These are phyloP conservation scores for Pyrus betulifolia DNA, from an alignment of 306 rosid genomes.

Conservation along the genomic window DNA sequence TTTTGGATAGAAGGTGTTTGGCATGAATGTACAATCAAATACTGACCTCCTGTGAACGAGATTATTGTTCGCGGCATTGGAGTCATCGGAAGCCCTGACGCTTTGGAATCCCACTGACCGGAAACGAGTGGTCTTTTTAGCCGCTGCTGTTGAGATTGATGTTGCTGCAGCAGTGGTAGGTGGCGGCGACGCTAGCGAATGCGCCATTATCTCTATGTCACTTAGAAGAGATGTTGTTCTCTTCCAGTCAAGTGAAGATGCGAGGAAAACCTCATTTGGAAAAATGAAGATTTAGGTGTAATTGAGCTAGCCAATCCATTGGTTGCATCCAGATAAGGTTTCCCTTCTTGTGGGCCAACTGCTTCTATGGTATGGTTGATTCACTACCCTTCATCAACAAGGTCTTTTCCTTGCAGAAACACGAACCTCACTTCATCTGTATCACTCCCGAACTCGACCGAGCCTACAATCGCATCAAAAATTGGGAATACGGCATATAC, in stretches of 20 bases:
- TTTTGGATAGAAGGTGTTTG: neutral
- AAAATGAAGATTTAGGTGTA: conserved; percentile 15
- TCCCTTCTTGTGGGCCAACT: conserved; percentile 48
- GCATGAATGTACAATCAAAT: neutral
- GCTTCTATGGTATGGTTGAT: neutral
- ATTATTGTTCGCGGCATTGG: neutral
- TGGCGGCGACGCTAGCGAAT: conserved; percentile 40
- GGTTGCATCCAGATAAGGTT: conserved; percentile 66
- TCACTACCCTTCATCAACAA: neutral
- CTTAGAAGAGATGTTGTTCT: neutral
- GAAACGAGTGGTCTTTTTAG: neutral
- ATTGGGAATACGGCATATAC: no score
- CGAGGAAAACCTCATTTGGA: conserved; percentile 3
- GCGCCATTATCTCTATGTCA: conserved; percentile 34
- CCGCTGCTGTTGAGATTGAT: conserved; percentile 20
- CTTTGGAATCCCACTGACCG: conserved; percentile 7
- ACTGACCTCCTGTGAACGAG: conserved; percentile 41
- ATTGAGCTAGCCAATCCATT: conserved; percentile 27
- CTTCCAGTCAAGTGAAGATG: neutral
- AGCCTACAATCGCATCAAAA: no score
- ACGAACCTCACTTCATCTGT: neutral
- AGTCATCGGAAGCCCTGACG: conserved; percentile 15
- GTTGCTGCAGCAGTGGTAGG: conserved; percentile 27
- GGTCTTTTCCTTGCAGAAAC: neutral
- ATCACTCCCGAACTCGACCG: no score